Base-by-base conservation (phyloP, 2,329 filamentous ascomycete genomes). In the Coleophoma eucalyptorum region DNA sequence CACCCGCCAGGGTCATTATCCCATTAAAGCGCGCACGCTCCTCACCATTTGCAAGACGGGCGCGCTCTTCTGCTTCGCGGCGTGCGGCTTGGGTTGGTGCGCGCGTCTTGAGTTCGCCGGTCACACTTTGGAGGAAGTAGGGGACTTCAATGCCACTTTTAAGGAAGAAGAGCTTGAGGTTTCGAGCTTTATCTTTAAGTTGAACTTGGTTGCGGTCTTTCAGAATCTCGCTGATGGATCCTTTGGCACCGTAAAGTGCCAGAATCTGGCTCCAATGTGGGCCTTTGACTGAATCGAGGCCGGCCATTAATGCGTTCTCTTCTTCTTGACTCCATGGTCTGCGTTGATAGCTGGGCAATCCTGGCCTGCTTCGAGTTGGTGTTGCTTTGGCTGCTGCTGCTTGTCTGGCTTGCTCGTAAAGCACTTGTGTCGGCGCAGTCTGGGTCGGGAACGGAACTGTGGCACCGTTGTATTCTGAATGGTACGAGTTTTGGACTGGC, bases 221-320 rank as follows among this genome's bases (percentile, higher is more conserved):
- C 18, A 96, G 76, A 20, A 93, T 87, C 59, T 93, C 87, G 43
- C 84, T 92, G 20, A 93, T 81, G 0, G 86, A 87, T 5, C 91
- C 91, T 40, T 86, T 87, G 0, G 83, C 79, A 0, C 91, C 91
- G 65, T 93, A 96, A 40, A 96, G 79, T 2, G 86, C 86, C 12
- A 96, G 74, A 43, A 96, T 96, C 65, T 96, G 90, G 59, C 89
- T 93, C 91, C 91, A 96, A 62, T 96, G 90, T 16, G 91, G 91
- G 0, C 91, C 91, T 65, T 92, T 91, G 43, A 96, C 91, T 65
- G 87, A 83, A 63, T 95, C 91, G 4, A 96, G 80, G 1, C 91
- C 91, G 45, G 87, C 83, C 86, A 96, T 93, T 16, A 96, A 76
- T 0, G 91, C 90, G 67, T 91, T 90, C 65, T 96, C 91, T 69